These are phyloP conservation scores for Chrysosporium queenslandicum DNA, from an alignment of 2,329 filamentous ascomycete species.

Conservation along the genomic window DNA sequence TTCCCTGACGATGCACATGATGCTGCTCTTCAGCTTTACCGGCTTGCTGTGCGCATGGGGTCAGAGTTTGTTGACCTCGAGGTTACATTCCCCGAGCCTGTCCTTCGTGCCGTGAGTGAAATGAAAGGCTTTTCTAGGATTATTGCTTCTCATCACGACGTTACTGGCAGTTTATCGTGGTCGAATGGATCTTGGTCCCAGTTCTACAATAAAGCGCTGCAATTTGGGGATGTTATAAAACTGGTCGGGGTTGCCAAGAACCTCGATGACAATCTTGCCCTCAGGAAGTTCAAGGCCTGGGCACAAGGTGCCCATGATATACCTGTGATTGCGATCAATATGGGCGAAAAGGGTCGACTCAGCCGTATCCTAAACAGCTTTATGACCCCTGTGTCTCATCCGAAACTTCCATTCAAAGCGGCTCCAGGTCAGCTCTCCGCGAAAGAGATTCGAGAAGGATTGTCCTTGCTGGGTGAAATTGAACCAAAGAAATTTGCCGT, in stretches of 20 bases:
- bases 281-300: constrained; percentile 69
- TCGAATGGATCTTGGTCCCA: constrained; percentile 84
- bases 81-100: constrained; percentile 68
- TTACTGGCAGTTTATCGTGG: constrained; percentile 69
- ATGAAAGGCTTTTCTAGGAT: constrained; percentile 66
- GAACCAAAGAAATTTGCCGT: constrained; percentile 68
- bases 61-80: constrained; percentile 92
- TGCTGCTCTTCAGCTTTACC: constrained; percentile 66
- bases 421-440: constrained; percentile 90
- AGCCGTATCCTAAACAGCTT: constrained; percentile 85
- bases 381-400: constrained; percentile 89
- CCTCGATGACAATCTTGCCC: constrained; percentile 75
- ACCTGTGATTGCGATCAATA: constrained; percentile 92
- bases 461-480: constrained; percentile 71
- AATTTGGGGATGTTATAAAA: constrained; percentile 90
- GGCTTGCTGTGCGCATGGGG: constrained; percentile 67
- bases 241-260: constrained; percentile 70
- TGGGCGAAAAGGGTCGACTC: constrained; percentile 78
- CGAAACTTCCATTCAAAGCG: constrained; percentile 78
- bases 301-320: constrained; percentile 62
- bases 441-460: constrained; percentile 69
- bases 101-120: constrained; percentile 59
- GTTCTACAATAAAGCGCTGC: constrained; percentile 79
- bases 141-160: constrained; percentile 94
- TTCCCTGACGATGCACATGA: constrained; percentile 69